Percentiles rank a stretch among this genome's conserved stretches.
Conservation (phyloP, 768 basidiomycete species). For the Coprinellus micaceus region DNA sequence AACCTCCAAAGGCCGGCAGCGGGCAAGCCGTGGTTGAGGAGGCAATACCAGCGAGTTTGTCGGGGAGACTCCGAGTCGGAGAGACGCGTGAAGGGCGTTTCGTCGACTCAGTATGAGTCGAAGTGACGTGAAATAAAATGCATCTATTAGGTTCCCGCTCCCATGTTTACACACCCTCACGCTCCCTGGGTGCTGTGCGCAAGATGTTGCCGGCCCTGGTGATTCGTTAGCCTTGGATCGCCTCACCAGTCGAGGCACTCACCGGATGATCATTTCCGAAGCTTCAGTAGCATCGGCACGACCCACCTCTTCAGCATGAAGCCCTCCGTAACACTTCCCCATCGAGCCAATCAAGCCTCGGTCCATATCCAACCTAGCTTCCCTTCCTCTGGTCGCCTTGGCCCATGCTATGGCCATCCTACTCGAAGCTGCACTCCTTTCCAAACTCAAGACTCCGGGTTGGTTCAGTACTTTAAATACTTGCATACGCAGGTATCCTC, state of each 20-base stretch:
- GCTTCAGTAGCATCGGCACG: slow-evolving; percentile 90
- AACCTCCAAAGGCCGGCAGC: too few species aligned
- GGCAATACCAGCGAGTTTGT: too few species aligned
- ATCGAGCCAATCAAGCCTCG: slow-evolving; percentile 83
- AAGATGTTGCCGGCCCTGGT: slow-evolving; percentile 88
- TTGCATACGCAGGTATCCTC: too few species aligned
- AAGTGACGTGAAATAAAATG: neutral
- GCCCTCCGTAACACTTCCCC: slow-evolving; percentile 83
- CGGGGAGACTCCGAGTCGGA: too few species aligned
- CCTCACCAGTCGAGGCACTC: slow-evolving; percentile 20
- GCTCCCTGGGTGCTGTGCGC: slow-evolving; percentile 76
- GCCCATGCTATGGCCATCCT: too few species aligned
- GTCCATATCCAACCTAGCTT: slow-evolving; percentile 94
- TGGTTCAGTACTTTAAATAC: too few species aligned
- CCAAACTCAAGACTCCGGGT: too few species aligned
- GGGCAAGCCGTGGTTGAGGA: too few species aligned
- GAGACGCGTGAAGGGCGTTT: too few species aligned
- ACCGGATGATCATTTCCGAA: slow-evolving; percentile 98
- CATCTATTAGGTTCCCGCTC: neutral
- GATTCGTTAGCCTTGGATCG: neutral
- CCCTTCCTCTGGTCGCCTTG: too few species aligned
- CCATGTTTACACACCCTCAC: slow-evolving; percentile 63
- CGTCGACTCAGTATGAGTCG: too few species aligned
- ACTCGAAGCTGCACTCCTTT: too few species aligned
- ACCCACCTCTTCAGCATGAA: slow-evolving; percentile 98